phyloP scores from a whole-genome alignment of 140 eudicot genomes.

The Flaveria floridana region DNA sequence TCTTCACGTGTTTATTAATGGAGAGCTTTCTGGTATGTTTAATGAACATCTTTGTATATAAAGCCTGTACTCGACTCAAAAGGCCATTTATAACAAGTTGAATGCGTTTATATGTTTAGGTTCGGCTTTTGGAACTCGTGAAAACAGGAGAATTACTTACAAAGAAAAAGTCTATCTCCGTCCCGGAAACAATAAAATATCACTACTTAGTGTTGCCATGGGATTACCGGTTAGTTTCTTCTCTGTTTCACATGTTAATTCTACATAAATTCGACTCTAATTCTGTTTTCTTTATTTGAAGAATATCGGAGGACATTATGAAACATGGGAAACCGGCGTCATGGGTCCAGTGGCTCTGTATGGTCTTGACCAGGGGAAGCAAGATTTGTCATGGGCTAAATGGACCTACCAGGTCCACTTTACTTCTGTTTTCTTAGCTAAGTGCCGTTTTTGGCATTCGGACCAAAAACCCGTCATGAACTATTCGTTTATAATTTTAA shows the following conservation, averaged over 20 bases:
- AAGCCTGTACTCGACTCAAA: neutral
- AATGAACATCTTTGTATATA: neutral
- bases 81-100: neutral
- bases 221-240: conserved; percentile 79
- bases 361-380: conserved; percentile 82
- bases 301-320: conserved; percentile 89
- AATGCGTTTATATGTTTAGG: conserved; percentile 51
- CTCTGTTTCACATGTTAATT: conserved; percentile 2
- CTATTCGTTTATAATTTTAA: neutral
- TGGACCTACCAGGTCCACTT: conserved; percentile 78
- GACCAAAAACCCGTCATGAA: neutral
- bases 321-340: conserved; percentile 76
- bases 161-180: conserved; percentile 60
- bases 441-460: neutral
- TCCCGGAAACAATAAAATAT: conserved; percentile 74
- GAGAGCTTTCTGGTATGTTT: conserved; percentile 71
- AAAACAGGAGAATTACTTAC: conserved; percentile 58
- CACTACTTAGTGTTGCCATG: conserved; percentile 87
- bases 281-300: conserved; percentile 28
- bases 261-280: neutral
- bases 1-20: conserved; percentile 85
- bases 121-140: conserved; percentile 82
- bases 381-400: conserved; percentile 77
- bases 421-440: neutral
- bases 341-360: conserved; percentile 74